Evolutionary conservation across 257 asterid genomes (phyloP).

Genomic region (Lithospermum erythrorhizon): DNA sequence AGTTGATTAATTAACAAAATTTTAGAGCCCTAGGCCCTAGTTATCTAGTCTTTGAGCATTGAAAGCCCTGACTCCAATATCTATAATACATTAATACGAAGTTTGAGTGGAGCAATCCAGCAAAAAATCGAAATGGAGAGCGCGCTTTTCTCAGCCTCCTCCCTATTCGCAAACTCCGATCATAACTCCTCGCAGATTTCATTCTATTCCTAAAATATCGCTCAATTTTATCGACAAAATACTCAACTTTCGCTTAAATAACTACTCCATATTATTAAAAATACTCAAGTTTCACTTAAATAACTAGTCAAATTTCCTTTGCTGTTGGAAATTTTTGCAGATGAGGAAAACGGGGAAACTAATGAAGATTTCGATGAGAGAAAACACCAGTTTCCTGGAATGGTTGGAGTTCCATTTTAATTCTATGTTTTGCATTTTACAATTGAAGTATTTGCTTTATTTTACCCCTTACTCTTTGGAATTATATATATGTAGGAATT

Average conservation of each 20-base stretch:
- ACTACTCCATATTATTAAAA: too few relatives aligned
- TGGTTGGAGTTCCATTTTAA: constrained; percentile 22
- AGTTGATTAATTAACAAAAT: too few relatives aligned
- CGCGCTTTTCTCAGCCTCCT: constrained; percentile 83
- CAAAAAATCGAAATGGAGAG: constrained; percentile 59
- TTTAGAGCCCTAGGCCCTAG: too few relatives aligned
- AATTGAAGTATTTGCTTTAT: neutral
- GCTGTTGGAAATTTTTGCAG: constrained; percentile 16
- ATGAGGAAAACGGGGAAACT: constrained; percentile 51
- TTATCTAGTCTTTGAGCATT: too few relatives aligned
- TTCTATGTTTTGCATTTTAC: neutral
- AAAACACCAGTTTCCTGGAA: constrained; percentile 61
- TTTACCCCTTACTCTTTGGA: neutral
- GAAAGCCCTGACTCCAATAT: too few relatives aligned
- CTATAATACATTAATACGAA: too few relatives aligned
- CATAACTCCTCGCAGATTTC: constrained; percentile 19
- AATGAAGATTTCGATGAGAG: constrained; percentile 53
- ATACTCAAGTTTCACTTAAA: too few relatives aligned
- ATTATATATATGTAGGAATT: constrained; percentile 46
- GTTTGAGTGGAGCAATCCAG: too few relatives aligned
- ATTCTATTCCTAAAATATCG: neutral
- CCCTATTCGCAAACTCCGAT: constrained; percentile 70
- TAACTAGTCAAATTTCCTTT: too few relatives aligned
- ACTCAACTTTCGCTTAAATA: too few relatives aligned
- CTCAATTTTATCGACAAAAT: too few relatives aligned